These are phyloP conservation scores for Heliamphora pulchella DNA, from an alignment of 179 eudicot genomes.

Conservation along the genomic window DNA sequence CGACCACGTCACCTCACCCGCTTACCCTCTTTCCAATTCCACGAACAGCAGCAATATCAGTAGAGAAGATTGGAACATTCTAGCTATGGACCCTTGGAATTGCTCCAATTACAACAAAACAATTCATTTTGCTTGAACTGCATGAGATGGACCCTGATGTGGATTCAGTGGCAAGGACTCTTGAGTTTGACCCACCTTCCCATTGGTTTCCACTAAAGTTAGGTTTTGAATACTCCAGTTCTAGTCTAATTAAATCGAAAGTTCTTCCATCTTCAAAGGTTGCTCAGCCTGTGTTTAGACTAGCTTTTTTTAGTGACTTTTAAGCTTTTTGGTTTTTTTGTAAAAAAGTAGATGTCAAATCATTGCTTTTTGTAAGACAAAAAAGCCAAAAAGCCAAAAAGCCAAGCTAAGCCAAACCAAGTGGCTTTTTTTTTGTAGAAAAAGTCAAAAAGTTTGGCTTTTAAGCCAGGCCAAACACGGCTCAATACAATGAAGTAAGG, in stretches of 20 bases:
- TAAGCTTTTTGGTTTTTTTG: no score
- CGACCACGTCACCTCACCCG: constrained; percentile 60
- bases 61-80: constrained; percentile 60
- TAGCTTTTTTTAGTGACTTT: neutral
- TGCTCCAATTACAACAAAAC: constrained; percentile 49
- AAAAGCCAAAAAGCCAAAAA: no score
- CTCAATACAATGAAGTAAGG: no score
- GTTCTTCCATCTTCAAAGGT: constrained; percentile 47
- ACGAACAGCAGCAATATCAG: constrained; percentile 46
- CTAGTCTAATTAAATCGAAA: constrained; percentile 68
- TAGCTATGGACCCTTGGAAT: constrained; percentile 85
- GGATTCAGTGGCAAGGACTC: constrained; percentile 43
- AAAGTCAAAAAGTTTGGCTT: no score
- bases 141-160: constrained; percentile 57
- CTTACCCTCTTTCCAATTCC: constrained; percentile 63
- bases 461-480: no score
- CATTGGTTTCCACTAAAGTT: constrained; percentile 48
- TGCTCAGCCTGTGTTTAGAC: constrained; percentile 25
- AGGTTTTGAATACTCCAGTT: constrained; percentile 64
- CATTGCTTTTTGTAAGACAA: no score
- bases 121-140: constrained; percentile 48
- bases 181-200: constrained; percentile 51
- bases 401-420: no score
- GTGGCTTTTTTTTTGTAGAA: no score
- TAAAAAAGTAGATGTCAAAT: no score